Evolutionary conservation across 192 early-diverging fungal genomes (phyloP).

Genomic region (Dissophora ornata): DNA sequence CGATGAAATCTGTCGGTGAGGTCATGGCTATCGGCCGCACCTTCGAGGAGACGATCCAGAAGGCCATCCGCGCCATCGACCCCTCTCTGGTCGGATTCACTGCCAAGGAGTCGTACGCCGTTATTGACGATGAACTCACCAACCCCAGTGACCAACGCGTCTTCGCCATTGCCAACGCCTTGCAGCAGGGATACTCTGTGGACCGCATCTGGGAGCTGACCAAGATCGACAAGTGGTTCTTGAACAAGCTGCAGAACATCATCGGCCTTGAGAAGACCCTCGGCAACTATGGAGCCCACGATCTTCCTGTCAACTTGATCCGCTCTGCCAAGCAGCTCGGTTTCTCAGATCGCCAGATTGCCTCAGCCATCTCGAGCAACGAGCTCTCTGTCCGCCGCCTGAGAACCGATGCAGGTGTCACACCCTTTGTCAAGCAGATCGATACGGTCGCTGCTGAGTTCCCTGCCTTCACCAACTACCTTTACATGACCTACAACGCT

Average conservation of each 20-base stretch:
- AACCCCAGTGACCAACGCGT: slow-evolving; percentile 92
- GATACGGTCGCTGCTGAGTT: slow-evolving; percentile 99
- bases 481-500: slow-evolving; percentile 98
- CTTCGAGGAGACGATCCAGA: slow-evolving; percentile 98
- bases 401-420: slow-evolving; percentile 81
- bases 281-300: slow-evolving; percentile 65
- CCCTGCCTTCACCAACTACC: slow-evolving; percentile 97
- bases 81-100: slow-evolving; percentile 87
- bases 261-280: slow-evolving; percentile 81
- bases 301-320: slow-evolving; percentile 69
- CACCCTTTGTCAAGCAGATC: slow-evolving; percentile 97
- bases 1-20: slow-evolving; percentile 98
- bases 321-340: slow-evolving; percentile 92
- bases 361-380: slow-evolving; percentile 70
- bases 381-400: slow-evolving; percentile 91
- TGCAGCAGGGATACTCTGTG: slow-evolving; percentile 91
- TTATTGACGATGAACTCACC: slow-evolving; percentile 88
- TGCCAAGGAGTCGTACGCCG: slow-evolving; percentile 46
- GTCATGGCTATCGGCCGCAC: slow-evolving; percentile 98
- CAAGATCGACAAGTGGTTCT: slow-evolving; percentile 96
- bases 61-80: slow-evolving; percentile 94
- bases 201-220: slow-evolving; percentile 92
- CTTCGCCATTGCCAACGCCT: slow-evolving; percentile 95
- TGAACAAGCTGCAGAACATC: slow-evolving; percentile 91
- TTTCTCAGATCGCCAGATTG: slow-evolving; percentile 95